These are phyloP conservation scores for Bruguiera hainesii DNA, from an alignment of 441 rosid species.

Conservation along the genomic window DNA sequence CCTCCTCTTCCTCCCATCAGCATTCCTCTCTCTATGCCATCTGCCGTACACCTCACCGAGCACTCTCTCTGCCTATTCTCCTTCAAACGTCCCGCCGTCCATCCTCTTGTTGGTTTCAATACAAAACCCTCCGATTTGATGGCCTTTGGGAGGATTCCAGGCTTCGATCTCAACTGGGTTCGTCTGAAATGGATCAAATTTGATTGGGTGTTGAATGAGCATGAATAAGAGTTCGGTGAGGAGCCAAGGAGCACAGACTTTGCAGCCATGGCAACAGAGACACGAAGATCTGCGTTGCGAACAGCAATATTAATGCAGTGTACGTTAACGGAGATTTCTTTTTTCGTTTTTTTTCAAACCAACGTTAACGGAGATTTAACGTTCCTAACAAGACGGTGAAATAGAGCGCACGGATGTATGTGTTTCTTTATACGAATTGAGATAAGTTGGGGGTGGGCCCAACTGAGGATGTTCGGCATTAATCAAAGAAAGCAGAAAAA, in stretches of 20 bases:
- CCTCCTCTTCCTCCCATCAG: conserved; percentile 36
- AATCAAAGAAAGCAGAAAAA: background rate
- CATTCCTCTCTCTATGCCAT: conserved; percentile 58
- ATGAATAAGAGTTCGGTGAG: conserved; percentile 9
- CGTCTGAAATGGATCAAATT: conserved; percentile 19
- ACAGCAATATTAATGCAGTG: too few relatives aligned
- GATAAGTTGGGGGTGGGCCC: background rate
- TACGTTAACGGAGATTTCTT: background rate
- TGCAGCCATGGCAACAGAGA: conserved; percentile 32
- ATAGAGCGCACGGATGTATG: background rate
- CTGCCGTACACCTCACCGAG: conserved; percentile 62
- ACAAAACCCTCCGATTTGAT: conserved; percentile 19
- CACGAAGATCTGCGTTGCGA: background rate
- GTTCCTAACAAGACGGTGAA: background rate
- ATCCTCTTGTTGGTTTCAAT: conserved; percentile 7
- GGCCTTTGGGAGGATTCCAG: conserved; percentile 2
- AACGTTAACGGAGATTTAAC: background rate
- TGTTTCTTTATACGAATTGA: too few relatives aligned
- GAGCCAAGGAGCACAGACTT: conserved; percentile 27
- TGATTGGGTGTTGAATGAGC: conserved; percentile 22
- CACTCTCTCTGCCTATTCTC: conserved; percentile 19
- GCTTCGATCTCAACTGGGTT: conserved; percentile 29
- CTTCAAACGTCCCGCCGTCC: background rate
- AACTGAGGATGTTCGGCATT: background rate
- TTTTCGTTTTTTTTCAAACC: too few relatives aligned